These are phyloP conservation scores for Thalassia testudinum DNA, from an alignment of 116 monocot species.

Conservation along the genomic window DNA sequence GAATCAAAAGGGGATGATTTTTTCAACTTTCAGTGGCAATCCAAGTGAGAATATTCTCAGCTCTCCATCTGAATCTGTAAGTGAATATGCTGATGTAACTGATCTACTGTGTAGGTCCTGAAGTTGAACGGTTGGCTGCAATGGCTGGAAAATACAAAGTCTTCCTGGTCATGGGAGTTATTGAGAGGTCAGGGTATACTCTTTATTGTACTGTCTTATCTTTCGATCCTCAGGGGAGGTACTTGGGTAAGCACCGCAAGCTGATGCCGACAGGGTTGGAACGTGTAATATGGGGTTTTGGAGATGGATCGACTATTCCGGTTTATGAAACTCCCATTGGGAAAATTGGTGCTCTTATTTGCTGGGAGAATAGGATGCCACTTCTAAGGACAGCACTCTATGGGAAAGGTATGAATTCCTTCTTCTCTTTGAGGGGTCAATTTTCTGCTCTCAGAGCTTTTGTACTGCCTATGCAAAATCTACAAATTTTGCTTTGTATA, in stretches of 20 bases:
- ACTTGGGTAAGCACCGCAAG: constrained; percentile 88
- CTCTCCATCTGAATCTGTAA: no score
- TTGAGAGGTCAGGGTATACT: constrained; percentile 83
- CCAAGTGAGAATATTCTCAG: no score
- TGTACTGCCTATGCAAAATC: no score
- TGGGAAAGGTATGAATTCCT: constrained; percentile 57
- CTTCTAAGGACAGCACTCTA: constrained; percentile 83
- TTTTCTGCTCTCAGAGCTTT: no score
- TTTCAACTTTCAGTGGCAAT: no score
- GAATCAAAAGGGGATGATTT: no score
- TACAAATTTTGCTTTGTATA: no score
- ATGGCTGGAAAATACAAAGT: constrained; percentile 91
- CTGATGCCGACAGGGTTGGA: constrained; percentile 90
- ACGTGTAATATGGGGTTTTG: constrained; percentile 96
- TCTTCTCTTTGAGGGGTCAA: not conserved
- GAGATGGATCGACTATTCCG: constrained; percentile 96
- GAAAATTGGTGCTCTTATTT: constrained; percentile 93
- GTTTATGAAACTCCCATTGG: constrained; percentile 86
- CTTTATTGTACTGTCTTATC: constrained; percentile 91
- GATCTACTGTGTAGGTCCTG: constrained; percentile 44
- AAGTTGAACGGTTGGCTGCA: constrained; percentile 71
- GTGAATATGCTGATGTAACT: no score
- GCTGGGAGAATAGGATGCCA: constrained; percentile 98
- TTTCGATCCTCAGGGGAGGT: constrained; percentile 76
- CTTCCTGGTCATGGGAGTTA: constrained; percentile 90